Conservation (phyloP, 352 stramenopile genomes). For the Globisporangium yorkense region DNA sequence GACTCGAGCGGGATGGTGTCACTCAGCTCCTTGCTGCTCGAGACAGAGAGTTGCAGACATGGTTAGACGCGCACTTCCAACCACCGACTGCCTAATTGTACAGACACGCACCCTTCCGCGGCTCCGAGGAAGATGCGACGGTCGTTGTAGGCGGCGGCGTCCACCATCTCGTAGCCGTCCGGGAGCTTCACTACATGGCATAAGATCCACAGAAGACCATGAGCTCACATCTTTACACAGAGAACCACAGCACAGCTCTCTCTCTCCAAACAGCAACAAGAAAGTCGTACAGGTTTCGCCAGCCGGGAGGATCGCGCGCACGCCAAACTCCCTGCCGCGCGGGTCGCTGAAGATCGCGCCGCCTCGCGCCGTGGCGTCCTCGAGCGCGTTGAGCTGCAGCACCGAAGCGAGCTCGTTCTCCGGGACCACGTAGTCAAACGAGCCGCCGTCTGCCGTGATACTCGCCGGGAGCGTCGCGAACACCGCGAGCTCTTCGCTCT, state of each 20-base stretch:
- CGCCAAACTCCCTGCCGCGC: constrained; percentile 55
- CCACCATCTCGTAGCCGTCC: constrained; percentile 34
- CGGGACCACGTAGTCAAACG: constrained; percentile 12
- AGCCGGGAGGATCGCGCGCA: constrained; percentile 47
- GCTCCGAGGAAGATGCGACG: constrained; percentile 62
- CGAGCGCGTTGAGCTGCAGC: constrained; percentile 28
- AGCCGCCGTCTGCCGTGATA: constrained; percentile 17
- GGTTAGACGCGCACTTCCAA: not conserved
- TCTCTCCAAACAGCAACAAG: no score
- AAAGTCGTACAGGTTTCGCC: constrained; percentile 18
- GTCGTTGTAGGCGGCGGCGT: constrained; percentile 47
- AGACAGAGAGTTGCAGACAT: not conserved
- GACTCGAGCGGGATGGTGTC: constrained; percentile 90
- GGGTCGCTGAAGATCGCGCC: constrained; percentile 55
- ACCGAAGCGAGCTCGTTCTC: constrained; percentile 21
- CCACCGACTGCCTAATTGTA: not conserved
- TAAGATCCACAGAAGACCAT: not conserved
- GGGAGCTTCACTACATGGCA: constrained; percentile 42
- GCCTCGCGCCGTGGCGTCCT: constrained; percentile 14
- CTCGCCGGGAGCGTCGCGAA: constrained; percentile 46
- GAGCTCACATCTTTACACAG: not conserved
- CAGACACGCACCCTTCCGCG: constrained; percentile 54
- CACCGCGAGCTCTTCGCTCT: constrained; percentile 38
- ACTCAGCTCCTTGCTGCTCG: constrained; percentile 54
- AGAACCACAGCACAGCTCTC: not conserved